Evolutionary conservation across 176 grass and related monocot species (phyloP), one percentile per base, ranked within the genome.

Genomic region (Phyllostachys edulis): DNA sequence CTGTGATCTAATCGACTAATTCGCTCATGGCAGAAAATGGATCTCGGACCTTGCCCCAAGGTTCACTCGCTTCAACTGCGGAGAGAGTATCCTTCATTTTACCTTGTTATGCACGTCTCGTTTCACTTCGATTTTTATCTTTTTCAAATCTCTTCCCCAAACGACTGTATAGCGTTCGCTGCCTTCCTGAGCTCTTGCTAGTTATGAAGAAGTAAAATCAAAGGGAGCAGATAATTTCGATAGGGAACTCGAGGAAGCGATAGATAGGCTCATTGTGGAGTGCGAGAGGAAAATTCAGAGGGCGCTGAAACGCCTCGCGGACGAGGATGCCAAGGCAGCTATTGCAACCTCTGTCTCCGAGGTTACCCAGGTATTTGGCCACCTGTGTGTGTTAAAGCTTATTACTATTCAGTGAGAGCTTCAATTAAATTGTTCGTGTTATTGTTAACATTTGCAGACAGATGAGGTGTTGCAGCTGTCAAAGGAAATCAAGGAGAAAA

Each of bases 261-360:
- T 99, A 77, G 93, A 99, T n/a, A 85, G 90, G 82, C 85, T 96
- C 57, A 99, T 99, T 59, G 96, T 99, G 42, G 96, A 99, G 74
- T 99, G 96, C 0, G 93, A 99, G 84, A 87, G 96, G 52, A 99
- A 99, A 79, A 99, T 99, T 49, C 96, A 99, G 91, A 93, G 96
- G 87, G 96, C 93, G 13, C 85, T 99, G 56, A 96, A 99, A 23
- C 91, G 96, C 3, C 85, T 99, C 5, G 90, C 85, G 0, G 93
- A 94, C 34, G 93, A 99, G 71, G 96, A 96, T 89, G 96, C 96
- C 67, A 94, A 94, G 45, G 93, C 93, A 81, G 93, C 93, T 64
- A 95, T 99, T 71, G 96, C 96, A 3, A 99, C 96, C 85, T 99
- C 96, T 27, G 96, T 99, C 8, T 99, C 93, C 7, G 90, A 92